Percentiles rank a stretch among this genome's conserved stretches.
Conservation (phyloP, 1,284 basidiomycete species). For the Bondarzewia mesenterica region DNA sequence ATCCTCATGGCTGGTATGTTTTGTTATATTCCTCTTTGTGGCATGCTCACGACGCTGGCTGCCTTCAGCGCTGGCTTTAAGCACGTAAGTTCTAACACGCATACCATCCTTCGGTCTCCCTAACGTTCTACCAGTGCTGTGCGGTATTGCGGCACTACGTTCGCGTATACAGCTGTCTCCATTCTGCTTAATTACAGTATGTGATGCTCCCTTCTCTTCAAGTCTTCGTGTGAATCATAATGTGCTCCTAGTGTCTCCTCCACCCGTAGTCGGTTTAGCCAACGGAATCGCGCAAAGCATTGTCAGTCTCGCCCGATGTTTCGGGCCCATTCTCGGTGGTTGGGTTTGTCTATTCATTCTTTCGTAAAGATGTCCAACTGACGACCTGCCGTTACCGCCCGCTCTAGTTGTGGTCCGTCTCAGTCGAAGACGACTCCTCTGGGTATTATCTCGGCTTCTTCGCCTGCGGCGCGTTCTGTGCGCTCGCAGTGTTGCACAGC, state of each 20-base stretch:
- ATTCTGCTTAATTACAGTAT: constrained; percentile 76
- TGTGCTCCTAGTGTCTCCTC: constrained; percentile 61
- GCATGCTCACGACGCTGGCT: constrained; percentile 9
- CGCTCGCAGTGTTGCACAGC: constrained; percentile 57
- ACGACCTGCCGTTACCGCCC: neutral
- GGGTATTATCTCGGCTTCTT: constrained; percentile 72
- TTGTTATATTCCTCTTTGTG: constrained; percentile 3
- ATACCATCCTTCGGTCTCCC: neutral
- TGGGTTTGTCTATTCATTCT: constrained; percentile 41
- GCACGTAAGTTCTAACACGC: constrained; percentile 52
- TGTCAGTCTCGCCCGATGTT: constrained; percentile 71
- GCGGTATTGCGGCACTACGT: constrained; percentile 70
- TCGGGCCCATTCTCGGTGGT: constrained; percentile 73
- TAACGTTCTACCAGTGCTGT: constrained; percentile 31
- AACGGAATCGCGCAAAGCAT: constrained; percentile 81
- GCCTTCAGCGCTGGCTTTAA: constrained; percentile 48
- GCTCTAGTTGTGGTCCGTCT: constrained; percentile 65
- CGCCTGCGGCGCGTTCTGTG: constrained; percentile 52
- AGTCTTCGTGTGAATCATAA: constrained; percentile 4
- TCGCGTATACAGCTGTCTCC: constrained; percentile 70
- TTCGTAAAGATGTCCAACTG: neutral
- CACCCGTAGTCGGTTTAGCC: constrained; percentile 64
- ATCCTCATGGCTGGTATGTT: constrained; percentile 62
- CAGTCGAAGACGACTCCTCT: constrained; percentile 56
- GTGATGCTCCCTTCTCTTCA: constrained; percentile 15